These are phyloP conservation scores for Amaranthus hypochondriacus DNA, from an alignment of 148 eudicot genomes.

Conservation along the genomic window DNA sequence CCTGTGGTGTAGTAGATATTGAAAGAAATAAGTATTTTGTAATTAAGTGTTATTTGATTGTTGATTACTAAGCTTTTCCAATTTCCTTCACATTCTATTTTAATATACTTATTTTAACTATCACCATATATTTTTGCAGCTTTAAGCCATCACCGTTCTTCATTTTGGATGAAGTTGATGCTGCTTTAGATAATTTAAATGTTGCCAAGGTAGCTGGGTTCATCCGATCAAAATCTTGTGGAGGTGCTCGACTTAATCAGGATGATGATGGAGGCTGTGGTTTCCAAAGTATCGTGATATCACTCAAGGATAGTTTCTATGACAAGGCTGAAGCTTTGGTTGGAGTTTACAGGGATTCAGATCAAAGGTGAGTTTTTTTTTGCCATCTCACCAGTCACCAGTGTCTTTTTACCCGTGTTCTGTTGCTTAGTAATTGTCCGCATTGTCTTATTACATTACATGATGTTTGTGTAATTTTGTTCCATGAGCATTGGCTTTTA, in stretches of 20 bases:
- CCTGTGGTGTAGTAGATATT: too few relatives aligned
- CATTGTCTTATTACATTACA: not conserved
- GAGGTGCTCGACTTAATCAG: constrained; percentile 43
- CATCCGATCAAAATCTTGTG: constrained; percentile 90
- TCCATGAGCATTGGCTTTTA: not conserved
- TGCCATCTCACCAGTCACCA: not conserved
- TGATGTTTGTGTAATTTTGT: not conserved
- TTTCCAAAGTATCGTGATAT: constrained; percentile 96
- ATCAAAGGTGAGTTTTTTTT: constrained; percentile 47
- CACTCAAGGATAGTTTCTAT: constrained; percentile 91
- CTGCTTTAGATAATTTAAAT: constrained; percentile 91
- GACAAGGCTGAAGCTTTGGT: constrained; percentile 99
- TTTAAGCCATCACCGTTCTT: constrained; percentile 96
- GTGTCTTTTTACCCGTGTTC: not conserved
- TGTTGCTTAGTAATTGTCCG: not conserved
- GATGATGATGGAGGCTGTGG: constrained; percentile 60
- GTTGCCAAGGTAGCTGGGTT: constrained; percentile 97
- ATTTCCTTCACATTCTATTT: too few relatives aligned
- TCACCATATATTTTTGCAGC: constrained; percentile 29
- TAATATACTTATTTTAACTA: too few relatives aligned
- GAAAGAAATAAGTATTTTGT: not conserved
- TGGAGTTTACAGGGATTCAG: constrained; percentile 94
- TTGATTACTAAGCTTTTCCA: not conserved
- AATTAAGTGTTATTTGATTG: not conserved
- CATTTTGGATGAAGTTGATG: constrained; percentile 97